Evolutionary conservation across 1,139 yeast species (phyloP), one percentile per base, ranked within the genome.

Genomic region (Kazachstania sp.): DNA sequence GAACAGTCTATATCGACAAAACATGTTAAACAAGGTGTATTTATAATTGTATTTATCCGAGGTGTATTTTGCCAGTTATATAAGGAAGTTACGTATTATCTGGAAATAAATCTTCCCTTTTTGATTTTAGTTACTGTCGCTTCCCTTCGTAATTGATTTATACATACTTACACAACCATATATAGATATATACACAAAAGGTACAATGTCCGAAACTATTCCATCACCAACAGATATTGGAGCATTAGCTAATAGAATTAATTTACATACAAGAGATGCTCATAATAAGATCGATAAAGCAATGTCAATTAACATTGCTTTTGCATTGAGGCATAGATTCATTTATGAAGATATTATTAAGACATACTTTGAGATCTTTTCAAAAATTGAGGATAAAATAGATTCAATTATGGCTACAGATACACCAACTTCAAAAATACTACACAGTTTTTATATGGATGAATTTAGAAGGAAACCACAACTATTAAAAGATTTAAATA

Each of bases 291-390:
- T 85, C 50, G 79, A 86, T 64, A 81, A 83, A 55, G 69, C 79
- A 62, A 79, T 86, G 67, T 77, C 84, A 11, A 68, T 84, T 47
- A 81, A 82, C 64, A 73, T 86, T 56, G 86, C 88, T 9, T 68
- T 85, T 45, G 95, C 95, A 1, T 69, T 85, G 51, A 73, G 88
- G 59, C 90, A 86, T 61, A 77, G 82, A 41, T 79, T 77, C 54
- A 79, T 85, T 40, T 86, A 81, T 69, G 78, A 94, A 64, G 95
- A 86, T 64, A 94, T 92, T 16, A 71, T 86, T 49, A 87, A 83
- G 62, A 74, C 83, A 47, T 86, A 82, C 64, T 86, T 83, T 66
- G 90, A 83, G 60, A 79, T 84, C 12, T 86, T 85, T 69, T 73
- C 73, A 38, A 72, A 86, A 16, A 79, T 85, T 49, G 95, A 86